phyloP scores from a whole-genome alignment of 768 basidiomycete species.

The Rhodocollybia butyracea region DNA sequence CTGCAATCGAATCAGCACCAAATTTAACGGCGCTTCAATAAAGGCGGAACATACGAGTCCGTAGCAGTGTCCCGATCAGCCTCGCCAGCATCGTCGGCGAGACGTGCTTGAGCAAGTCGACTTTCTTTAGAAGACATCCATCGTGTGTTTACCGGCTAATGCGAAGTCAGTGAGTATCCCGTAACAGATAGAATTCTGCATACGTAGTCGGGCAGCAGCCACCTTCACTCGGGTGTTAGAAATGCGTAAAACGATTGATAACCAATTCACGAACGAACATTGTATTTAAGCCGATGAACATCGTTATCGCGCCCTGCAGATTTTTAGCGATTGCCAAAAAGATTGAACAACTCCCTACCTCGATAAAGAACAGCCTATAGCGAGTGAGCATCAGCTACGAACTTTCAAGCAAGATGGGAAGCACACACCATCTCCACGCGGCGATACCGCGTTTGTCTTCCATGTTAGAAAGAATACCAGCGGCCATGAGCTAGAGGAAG shows the following conservation, averaged over 20 bases:
- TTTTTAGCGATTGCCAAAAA: no score
- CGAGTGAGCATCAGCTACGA: background rate
- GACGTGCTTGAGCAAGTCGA: slow-evolving; percentile 58
- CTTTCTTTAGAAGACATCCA: slow-evolving; percentile 52
- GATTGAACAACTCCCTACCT: slow-evolving; percentile 45
- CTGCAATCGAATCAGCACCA: no score
- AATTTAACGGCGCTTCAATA: no score
- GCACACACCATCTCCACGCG: slow-evolving; percentile 64
- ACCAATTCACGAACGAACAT: slow-evolving; percentile 32
- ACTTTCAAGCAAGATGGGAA: background rate
- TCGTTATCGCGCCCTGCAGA: slow-evolving; percentile 58
- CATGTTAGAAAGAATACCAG: slow-evolving; percentile 70
- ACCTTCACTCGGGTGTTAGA: slow-evolving; percentile 30
- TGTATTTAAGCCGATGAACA: slow-evolving; percentile 50
- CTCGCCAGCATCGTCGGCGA: slow-evolving; percentile 67
- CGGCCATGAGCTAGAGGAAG: slow-evolving; percentile 61
- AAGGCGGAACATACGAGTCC: slow-evolving; percentile 62
- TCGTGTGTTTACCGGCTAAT: slow-evolving; percentile 57
- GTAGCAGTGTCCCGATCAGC: slow-evolving; percentile 54
- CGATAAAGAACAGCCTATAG: slow-evolving; percentile 66
- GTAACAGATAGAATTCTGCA: slow-evolving; percentile 12
- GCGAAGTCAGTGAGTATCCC: background rate
- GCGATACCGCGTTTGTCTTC: slow-evolving; percentile 62
- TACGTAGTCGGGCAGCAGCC: slow-evolving; percentile 58
- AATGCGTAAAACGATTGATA: background rate